Base-by-base conservation (phyloP, 805 yeast species). In the Candida gorgasii region DNA sequence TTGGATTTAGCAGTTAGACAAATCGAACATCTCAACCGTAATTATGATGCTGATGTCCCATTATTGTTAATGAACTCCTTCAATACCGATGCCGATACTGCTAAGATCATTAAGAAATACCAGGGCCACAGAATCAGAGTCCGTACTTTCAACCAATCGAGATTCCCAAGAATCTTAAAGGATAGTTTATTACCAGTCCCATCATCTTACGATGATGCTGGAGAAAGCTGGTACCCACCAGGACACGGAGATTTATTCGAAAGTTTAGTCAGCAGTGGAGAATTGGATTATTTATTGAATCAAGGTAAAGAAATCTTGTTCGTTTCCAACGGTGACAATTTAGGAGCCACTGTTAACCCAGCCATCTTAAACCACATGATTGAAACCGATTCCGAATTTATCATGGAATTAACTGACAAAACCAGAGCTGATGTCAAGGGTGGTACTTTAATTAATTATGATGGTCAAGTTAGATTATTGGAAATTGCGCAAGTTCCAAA, bases 381-480 rank as follows among this genome's bases (percentile, higher is more conserved):
- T 51, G 93, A 87, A 60, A 78, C 95, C 26, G 84, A 84, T 44
- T 82, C 97, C 43, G 98, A 93, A 73, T 93, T 92, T 69, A 82
- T 93, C 54, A 93, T 93, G 99, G 99, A 93, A 73, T 81, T 93
- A 66, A 93, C 99, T 42, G 96, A 92, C 72, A 93, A 93, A 76
- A 93, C 99, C 39, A 84, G 98, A 69, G 99, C 99, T 26, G 99
- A 93, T 67, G 99, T 93, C 61, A 93, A 93, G 73, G 99, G 99
- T 75, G 99, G 98, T 75, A 93, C 98, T 53, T 80, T 93, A 67
- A 90, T 93, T 66, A 89, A 89, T 69, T 93, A 93, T 68, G 92
- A 89, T 54, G 98, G 97, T 50, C 82, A 85, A 61, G 96, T 93
- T 46, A 82, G 97, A 69, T 79, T 93, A 61, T 79, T 93, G 58